Conservation (phyloP, 1,284 basidiomycete genomes). For the Boletellus deceptivus region DNA sequence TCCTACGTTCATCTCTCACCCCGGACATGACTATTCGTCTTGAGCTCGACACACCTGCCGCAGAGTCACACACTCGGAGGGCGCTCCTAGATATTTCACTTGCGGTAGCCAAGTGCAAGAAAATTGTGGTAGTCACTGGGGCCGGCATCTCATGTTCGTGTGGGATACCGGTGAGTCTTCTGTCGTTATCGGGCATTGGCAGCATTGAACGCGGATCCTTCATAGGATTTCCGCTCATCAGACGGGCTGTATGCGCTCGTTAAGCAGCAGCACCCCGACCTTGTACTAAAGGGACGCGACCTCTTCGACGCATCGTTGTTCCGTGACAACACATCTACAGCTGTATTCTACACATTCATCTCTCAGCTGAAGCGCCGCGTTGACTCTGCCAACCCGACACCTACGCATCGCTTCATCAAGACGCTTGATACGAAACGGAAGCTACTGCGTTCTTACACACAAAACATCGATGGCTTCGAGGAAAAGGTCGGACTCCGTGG, state of each 20-base stretch:
- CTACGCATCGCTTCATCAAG: conserved; percentile 87
- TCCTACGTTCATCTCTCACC: conserved; percentile 9
- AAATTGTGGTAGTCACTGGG: conserved; percentile 84
- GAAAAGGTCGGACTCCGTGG: conserved; percentile 74
- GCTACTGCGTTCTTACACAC: conserved; percentile 87
- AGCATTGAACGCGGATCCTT: not conserved
- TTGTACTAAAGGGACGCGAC: conserved; percentile 84
- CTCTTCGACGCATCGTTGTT: conserved; percentile 88
- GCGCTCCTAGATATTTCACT: conserved; percentile 67
- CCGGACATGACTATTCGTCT: conserved; percentile 56
- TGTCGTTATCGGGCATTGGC: not conserved
- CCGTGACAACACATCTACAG: conserved; percentile 79
- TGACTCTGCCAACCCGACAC: conserved; percentile 75
- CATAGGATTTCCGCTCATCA: conserved; percentile 85
- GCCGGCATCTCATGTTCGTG: conserved; percentile 92
- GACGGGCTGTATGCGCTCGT: conserved; percentile 88
- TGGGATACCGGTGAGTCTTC: conserved; percentile 78
- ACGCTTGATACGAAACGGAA: conserved; percentile 83
- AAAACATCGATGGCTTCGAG: conserved; percentile 95
- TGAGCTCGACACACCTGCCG: conserved; percentile 44
- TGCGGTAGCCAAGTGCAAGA: conserved; percentile 78
- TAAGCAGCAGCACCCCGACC: conserved; percentile 79
- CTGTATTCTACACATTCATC: conserved; percentile 93
- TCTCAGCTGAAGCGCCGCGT: conserved; percentile 85
- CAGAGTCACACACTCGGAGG: conserved; percentile 53